phyloP scores from a whole-genome alignment of 139 green algal genomes.

The Marvania coccoides region DNA sequence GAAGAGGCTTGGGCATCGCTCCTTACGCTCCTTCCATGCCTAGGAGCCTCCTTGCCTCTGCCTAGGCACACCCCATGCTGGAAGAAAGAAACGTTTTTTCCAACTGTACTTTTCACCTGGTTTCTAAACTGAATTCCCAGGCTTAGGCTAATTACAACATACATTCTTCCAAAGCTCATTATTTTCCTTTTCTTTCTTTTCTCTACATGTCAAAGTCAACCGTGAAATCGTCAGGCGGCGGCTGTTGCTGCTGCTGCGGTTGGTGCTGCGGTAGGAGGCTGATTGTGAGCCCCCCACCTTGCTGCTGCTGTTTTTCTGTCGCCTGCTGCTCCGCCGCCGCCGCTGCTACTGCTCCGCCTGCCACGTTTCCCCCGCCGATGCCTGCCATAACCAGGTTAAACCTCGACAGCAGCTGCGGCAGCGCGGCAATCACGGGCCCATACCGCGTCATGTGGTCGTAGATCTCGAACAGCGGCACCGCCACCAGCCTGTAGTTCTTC shows the following conservation, averaged over 20 bases:
- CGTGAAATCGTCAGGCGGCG: neutral
- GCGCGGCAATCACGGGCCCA: constrained; percentile 67
- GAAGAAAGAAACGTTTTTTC: no score
- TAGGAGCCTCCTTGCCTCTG: no score
- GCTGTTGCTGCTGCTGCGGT: neutral
- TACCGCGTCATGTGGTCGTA: constrained; percentile 84
- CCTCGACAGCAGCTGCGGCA: constrained; percentile 76
- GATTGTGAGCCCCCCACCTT: neutral
- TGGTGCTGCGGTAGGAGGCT: neutral
- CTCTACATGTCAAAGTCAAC: constrained; percentile 16
- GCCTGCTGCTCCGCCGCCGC: neutral
- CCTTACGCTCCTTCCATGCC: no score
- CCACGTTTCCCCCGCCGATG: neutral
- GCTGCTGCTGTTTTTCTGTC: constrained; percentile 2
- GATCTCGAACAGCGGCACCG: constrained; percentile 93
- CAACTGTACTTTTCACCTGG: no score
- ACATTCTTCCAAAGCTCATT: no score
- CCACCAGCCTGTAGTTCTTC: constrained; percentile 86
- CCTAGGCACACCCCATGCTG: no score
- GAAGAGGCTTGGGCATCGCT: no score
- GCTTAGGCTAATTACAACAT: no score
- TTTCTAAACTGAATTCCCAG: no score
- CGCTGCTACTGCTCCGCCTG: constrained; percentile 1
- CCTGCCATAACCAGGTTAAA: constrained; percentile 52
- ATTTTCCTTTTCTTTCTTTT: no score